Evolutionary conservation across 1,284 basidiomycete species (phyloP).

Genomic region (Termitomyces sp.): DNA sequence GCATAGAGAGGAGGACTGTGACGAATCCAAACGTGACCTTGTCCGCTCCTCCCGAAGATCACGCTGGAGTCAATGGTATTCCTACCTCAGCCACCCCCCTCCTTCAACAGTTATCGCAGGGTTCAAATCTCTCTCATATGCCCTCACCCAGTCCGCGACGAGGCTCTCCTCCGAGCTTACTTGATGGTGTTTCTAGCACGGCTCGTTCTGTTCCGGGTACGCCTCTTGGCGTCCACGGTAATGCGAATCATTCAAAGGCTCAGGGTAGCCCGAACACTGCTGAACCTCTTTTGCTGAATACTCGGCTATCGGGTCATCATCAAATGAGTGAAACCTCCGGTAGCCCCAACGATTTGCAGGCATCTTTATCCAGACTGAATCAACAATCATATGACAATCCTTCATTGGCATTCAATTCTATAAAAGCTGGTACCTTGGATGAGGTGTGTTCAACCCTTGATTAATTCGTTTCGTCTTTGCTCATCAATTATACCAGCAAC

Average conservation of each 20-base stretch:
- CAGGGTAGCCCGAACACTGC: slow-evolving; percentile 65
- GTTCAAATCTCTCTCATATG: slow-evolving; percentile 31
- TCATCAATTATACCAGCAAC: slow-evolving; percentile 22
- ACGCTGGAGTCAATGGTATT: slow-evolving; percentile 34
- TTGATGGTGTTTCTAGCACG: slow-evolving; percentile 53
- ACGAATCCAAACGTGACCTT: slow-evolving; percentile 69
- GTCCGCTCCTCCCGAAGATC: slow-evolving; percentile 49
- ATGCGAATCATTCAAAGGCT: slow-evolving; percentile 53
- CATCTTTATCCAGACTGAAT: slow-evolving; percentile 63
- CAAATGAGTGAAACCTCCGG: slow-evolving; percentile 44
- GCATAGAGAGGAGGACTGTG: slow-evolving; percentile 59
- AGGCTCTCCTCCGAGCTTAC: slow-evolving; percentile 59
- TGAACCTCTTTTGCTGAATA: slow-evolving; percentile 53
- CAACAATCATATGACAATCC: slow-evolving; percentile 54
- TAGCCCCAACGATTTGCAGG: slow-evolving; percentile 53
- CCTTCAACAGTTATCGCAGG: slow-evolving; percentile 56
- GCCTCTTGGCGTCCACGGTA: slow-evolving; percentile 52
- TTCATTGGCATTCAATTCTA: slow-evolving; percentile 47
- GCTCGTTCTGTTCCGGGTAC: slow-evolving; percentile 75
- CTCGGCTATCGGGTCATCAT: slow-evolving; percentile 53
- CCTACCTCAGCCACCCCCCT: slow-evolving; percentile 62
- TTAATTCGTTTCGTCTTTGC: slow-evolving; percentile 8
- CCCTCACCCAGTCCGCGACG: slow-evolving; percentile 56
- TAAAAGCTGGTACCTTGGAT: slow-evolving; percentile 44
- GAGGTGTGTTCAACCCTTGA: slow-evolving; percentile 38